Evolutionary conservation across 306 rosid genomes (phyloP).

Genomic region (Quercus cerris): DNA sequence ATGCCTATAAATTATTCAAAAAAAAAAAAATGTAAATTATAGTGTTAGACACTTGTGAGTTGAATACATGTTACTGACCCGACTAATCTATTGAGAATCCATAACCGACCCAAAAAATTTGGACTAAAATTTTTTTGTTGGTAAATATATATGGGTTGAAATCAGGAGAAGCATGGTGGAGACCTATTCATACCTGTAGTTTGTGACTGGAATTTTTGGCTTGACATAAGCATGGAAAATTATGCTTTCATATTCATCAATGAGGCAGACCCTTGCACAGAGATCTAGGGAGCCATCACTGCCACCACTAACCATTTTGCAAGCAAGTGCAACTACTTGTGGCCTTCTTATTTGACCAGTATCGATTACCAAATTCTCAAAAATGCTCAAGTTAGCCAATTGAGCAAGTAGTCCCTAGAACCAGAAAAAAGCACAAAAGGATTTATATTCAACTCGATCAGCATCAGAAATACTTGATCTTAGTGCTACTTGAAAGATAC

Average conservation of each 20-base stretch:
- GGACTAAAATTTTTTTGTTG: no score
- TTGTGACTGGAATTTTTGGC: slow-evolving; percentile 73
- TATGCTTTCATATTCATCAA: slow-evolving; percentile 72
- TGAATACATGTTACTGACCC: no score
- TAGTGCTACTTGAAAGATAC: slow-evolving; percentile 16
- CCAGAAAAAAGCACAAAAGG: not conserved
- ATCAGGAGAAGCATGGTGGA: no score
- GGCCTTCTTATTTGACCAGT: slow-evolving; percentile 45
- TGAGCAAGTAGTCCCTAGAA: slow-evolving; percentile 66
- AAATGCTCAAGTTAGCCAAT: slow-evolving; percentile 62
- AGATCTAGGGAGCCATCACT: slow-evolving; percentile 80
- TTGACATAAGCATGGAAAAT: slow-evolving; percentile 78
- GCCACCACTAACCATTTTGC: slow-evolving; percentile 92
- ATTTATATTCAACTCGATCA: no score
- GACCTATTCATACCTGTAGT: slow-evolving; percentile 45
- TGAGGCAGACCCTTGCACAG: slow-evolving; percentile 82
- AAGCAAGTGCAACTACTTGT: slow-evolving; percentile 81
- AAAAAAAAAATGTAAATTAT: not conserved
- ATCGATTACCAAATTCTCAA: slow-evolving; percentile 53
- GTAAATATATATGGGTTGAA: no score
- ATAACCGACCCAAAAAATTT: no score
- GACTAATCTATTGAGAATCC: no score
- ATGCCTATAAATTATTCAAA: slow-evolving; percentile 38
- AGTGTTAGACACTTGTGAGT: no score
- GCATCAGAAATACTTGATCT: no score